Conservation (phyloP, 148 eudicot species). For the Fagopyrum tataricum region DNA sequence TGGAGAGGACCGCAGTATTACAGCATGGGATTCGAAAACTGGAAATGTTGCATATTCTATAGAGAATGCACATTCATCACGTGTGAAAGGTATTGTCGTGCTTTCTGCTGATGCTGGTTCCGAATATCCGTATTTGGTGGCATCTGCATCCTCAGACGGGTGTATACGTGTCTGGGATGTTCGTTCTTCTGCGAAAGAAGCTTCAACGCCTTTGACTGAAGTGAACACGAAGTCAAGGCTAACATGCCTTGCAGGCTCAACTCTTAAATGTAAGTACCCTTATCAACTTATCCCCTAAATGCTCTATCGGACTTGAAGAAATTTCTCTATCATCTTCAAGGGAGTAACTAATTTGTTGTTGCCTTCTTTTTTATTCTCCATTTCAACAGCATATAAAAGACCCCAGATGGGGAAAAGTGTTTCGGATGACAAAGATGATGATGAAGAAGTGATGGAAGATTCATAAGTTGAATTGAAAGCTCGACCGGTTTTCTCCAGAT, state of each 20-base stretch:
- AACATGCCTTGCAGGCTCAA: slow-evolving; percentile 94
- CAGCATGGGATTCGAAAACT: slow-evolving; percentile 73
- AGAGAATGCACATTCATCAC: slow-evolving; percentile 77
- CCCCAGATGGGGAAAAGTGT: slow-evolving; percentile 8
- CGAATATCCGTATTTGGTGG: slow-evolving; percentile 55
- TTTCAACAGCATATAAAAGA: neutral
- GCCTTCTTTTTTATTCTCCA: neutral
- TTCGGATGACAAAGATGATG: neutral
- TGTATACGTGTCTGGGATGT: slow-evolving; percentile 88
- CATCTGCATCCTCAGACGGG: slow-evolving; percentile 95
- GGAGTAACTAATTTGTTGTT: neutral
- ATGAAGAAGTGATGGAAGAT: neutral
- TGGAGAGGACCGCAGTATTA: slow-evolving; percentile 76
- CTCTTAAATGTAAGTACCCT: slow-evolving; percentile 59
- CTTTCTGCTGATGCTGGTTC: slow-evolving; percentile 37
- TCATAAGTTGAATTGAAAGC: neutral
- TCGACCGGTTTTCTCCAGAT: neutral
- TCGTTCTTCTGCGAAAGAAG: slow-evolving; percentile 44
- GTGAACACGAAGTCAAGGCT: slow-evolving; percentile 73
- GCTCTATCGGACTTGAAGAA: neutral
- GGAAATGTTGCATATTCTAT: slow-evolving; percentile 75
- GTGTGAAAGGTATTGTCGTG: slow-evolving; percentile 89
- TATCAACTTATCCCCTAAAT: neutral
- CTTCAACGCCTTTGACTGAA: slow-evolving; percentile 60
- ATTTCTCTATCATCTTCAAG: neutral